Base-by-base conservation (phyloP, 2,329 filamentous ascomycete species). In the Trichoderma hamatum region DNA sequence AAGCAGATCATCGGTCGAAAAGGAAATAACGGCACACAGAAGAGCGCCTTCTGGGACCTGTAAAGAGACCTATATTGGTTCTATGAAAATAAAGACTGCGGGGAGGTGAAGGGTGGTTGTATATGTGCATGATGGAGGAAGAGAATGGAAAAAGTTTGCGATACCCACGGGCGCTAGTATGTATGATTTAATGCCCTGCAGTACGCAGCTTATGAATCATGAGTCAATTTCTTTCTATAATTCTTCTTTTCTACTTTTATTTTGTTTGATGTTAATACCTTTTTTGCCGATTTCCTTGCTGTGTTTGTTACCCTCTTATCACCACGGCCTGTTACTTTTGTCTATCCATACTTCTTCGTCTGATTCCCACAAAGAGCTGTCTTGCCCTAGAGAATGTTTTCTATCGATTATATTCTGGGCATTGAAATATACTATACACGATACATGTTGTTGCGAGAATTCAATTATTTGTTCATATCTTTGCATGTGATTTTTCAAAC, bases 11-110 rank as follows among this genome's bases (percentile, higher is more conserved):
- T 79, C 62, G 72, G 79, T 5, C 80, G 80, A 52, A 81, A 82
- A 75, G 75, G 78, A 75, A 65, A 74, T 30, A 71, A 64, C 43
- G 73, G 73, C 52, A 76, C 79, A 26, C 73, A 78, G 65, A 80
- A 81, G 79, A 75, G 75, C 61, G 80, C 75, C 75, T 82, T 84
- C 69, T 86, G 84, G 84, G 82, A 84, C 71, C 85, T 82, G 64
- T 67, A 67, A 55, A 46, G 24, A 9, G 21, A 21, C 28, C 28
- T 3, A 21, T 11, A 9, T 36, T 26, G 39, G 16, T 58, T 34
- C 26, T 34, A 43, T 43, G 39, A 10, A n/a, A 16, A 26, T 3
- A 49, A 28, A 28, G 16, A 43, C 19, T 16, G 60, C n/a, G 21
- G 43, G n/a, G 6, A 26, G n/a, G n/a, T 21, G 19, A 32, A 28